phyloP scores from a whole-genome alignment of 116 monocot species.

The Phalaenopsis hybrid region DNA sequence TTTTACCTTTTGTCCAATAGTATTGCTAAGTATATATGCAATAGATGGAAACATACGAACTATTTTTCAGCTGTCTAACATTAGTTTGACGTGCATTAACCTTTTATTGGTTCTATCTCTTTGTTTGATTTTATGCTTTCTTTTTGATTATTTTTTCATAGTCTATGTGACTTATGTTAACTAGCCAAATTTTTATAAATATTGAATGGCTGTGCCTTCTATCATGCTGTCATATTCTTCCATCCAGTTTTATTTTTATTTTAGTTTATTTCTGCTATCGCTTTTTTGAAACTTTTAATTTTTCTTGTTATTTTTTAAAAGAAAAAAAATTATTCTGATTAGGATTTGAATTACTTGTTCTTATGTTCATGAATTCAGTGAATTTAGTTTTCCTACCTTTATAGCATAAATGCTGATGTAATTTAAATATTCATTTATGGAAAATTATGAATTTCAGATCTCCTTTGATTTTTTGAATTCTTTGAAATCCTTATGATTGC shows the following conservation, averaged over 20 bases:
- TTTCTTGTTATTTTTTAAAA: neutral
- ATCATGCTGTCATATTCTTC: neutral
- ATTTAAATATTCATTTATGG: neutral
- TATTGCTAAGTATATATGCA: too few species aligned
- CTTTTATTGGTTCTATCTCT: too few species aligned
- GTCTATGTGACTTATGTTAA: neutral
- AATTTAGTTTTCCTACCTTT: neutral
- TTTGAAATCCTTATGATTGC: conserved; percentile 4
- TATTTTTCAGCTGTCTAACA: too few species aligned
- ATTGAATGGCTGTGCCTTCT: neutral
- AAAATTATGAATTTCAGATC: neutral
- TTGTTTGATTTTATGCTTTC: too few species aligned
- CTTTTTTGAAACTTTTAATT: neutral
- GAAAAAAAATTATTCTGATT: neutral
- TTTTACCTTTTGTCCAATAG: too few species aligned
- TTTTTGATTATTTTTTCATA: too few species aligned
- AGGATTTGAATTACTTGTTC: neutral
- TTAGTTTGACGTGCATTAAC: too few species aligned
- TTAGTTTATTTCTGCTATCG: neutral
- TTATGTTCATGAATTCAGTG: neutral
- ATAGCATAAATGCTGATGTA: neutral
- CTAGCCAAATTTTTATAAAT: neutral
- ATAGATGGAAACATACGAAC: too few species aligned
- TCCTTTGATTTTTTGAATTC: neutral
- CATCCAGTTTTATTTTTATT: neutral